Evolutionary conservation across 116 monocot genomes (phyloP).

Genomic region (Zostera marina): DNA sequence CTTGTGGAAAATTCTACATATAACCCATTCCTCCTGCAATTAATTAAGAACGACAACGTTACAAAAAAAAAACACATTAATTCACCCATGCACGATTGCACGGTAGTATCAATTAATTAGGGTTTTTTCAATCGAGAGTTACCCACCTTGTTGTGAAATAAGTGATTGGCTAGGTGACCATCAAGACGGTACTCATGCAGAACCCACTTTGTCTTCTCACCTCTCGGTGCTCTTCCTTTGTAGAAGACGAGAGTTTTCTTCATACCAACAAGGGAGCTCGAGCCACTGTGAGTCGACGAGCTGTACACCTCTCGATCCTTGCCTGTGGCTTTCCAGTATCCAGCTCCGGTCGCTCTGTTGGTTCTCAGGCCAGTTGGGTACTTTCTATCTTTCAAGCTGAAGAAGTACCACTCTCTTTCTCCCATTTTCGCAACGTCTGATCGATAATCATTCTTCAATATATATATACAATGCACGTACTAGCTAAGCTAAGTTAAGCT

Average conservation of each 20-base stretch:
- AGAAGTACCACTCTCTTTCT: slow-evolving; percentile 64
- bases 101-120: not conserved
- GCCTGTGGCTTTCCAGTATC: slow-evolving; percentile 85
- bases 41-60: not conserved
- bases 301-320: slow-evolving; percentile 48
- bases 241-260: slow-evolving; percentile 21
- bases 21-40: slow-evolving; percentile 96
- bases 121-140: not conserved
- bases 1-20: slow-evolving; percentile 93
- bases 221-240: slow-evolving; percentile 16
- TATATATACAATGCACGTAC: no score
- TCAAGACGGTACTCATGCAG: slow-evolving; percentile 34
- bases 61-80: no score
- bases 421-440: slow-evolving; percentile 17
- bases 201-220: slow-evolving; percentile 17
- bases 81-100: not conserved
- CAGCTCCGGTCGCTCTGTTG: slow-evolving; percentile 51
- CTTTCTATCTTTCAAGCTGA: slow-evolving; percentile 49
- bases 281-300: slow-evolving; percentile 5
- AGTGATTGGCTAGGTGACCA: slow-evolving; percentile 32
- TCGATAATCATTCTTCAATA: not conserved
- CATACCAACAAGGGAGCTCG: slow-evolving; percentile 5
- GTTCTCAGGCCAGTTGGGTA: slow-evolving; percentile 53
- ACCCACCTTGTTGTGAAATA: slow-evolving; percentile 21
- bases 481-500: no score